Conservation (phyloP, 306 rosid species). For the Arachis hypogaea region DNA sequence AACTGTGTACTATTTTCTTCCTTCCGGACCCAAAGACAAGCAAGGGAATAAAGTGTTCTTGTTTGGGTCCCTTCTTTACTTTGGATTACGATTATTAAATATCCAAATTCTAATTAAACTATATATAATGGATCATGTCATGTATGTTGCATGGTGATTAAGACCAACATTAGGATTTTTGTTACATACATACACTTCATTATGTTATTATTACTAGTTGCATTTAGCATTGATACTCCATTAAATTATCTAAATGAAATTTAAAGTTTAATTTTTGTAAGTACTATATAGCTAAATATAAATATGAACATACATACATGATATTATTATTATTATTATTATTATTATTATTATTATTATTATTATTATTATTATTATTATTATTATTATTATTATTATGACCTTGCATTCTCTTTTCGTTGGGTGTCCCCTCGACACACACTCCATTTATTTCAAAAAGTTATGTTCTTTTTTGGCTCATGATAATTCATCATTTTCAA, state of each 20-base stretch:
- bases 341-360: too few relatives aligned
- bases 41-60: slow-evolving; percentile 61
- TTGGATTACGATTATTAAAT: background rate
- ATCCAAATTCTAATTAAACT: slow-evolving; percentile 41
- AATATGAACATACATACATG: too few relatives aligned
- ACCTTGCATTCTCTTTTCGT: slow-evolving; percentile 35
- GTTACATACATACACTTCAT: background rate
- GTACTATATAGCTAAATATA: too few relatives aligned
- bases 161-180: slow-evolving; percentile 36
- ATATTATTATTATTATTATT: too few relatives aligned
- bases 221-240: too few relatives aligned
- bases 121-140: slow-evolving; percentile 32
- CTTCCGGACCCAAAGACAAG: slow-evolving; percentile 64
- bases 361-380: too few relatives aligned
- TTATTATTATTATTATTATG: too few relatives aligned
- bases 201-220: too few relatives aligned
- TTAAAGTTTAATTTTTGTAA: too few relatives aligned
- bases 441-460: slow-evolving; percentile 52
- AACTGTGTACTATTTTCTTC: slow-evolving; percentile 79
- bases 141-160: slow-evolving; percentile 62
- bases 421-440: slow-evolving; percentile 33
- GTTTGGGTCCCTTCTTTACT: slow-evolving; percentile 23
- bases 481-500: slow-evolving; percentile 25
- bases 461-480: slow-evolving; percentile 40
- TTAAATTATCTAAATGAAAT: too few relatives aligned